Conservation (phyloP, 2,329 filamentous ascomycete genomes). For the Cordyceps sp. region DNA sequence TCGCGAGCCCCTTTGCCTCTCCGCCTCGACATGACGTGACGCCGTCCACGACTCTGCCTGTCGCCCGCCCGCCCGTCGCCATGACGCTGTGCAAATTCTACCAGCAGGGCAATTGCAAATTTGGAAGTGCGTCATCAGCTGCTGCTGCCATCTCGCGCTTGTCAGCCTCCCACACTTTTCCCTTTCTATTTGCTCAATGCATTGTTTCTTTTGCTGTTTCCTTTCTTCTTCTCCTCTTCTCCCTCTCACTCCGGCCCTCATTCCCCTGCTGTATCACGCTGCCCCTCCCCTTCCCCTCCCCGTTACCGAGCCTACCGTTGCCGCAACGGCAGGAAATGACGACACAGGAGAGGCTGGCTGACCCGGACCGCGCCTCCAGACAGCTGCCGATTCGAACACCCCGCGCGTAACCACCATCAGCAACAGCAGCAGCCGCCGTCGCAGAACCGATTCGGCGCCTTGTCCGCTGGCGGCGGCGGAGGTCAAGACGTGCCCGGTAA, state of each 20-base stretch:
- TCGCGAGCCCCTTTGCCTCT: no score
- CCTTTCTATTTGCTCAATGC: no score
- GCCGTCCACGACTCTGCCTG: neutral
- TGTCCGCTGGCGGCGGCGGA: slow-evolving; percentile 17
- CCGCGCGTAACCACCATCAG: slow-evolving; percentile 19
- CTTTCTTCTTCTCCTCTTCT: neutral
- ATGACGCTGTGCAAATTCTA: slow-evolving; percentile 31
- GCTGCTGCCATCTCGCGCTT: no score
- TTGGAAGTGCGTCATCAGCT: slow-evolving; percentile 29
- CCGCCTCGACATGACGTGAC: neutral
- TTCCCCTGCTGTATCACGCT: no score
- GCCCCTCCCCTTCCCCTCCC: no score
- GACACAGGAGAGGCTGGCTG: no score
- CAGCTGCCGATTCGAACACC: slow-evolving; percentile 38
- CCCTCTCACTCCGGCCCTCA: no score
- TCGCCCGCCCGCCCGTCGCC: slow-evolving; percentile 3
- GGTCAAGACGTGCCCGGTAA: slow-evolving; percentile 9
- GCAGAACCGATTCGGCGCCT: slow-evolving; percentile 40
- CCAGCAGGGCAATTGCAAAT: slow-evolving; percentile 33
- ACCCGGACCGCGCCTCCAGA: no score
- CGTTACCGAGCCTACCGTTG: no score
- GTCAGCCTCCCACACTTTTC: no score
- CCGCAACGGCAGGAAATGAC: no score
- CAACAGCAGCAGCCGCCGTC: no score
- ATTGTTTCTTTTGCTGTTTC: neutral